phyloP scores from a whole-genome alignment of 1,284 basidiomycete species.

The Ganoderma leucocontextum region DNA sequence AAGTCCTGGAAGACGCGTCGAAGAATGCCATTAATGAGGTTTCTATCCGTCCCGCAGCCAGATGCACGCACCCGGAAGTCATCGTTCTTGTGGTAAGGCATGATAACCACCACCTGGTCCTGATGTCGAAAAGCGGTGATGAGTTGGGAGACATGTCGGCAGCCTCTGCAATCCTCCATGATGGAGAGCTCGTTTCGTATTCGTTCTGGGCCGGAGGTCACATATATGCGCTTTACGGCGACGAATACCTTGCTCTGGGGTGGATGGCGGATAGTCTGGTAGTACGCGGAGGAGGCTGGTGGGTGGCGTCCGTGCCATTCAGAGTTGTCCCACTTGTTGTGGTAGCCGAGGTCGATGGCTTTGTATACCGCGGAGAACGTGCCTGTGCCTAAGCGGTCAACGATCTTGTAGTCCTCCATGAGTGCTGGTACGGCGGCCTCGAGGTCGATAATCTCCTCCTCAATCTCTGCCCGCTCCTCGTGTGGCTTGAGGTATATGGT shows the following conservation, averaged over 20 bases:
- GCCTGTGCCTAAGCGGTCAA: conserved; percentile 95
- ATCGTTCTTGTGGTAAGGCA: conserved; percentile 93
- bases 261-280: conserved; percentile 58
- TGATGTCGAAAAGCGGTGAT: conserved; percentile 93
- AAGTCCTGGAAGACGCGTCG: conserved; percentile 65
- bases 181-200: conserved; percentile 97
- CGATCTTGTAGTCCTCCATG: conserved; percentile 76
- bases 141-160: conserved; percentile 88
- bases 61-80: conserved; percentile 85
- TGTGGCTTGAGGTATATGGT: conserved; percentile 62
- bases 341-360: conserved; percentile 84
- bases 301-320: conserved; percentile 80
- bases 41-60: not conserved
- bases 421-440: conserved; percentile 69
- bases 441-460: conserved; percentile 77
- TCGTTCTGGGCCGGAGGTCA: conserved; percentile 92
- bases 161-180: conserved; percentile 85
- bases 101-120: conserved; percentile 94
- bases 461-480: conserved; percentile 82
- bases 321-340: conserved; percentile 82
- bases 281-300: conserved; percentile 64
- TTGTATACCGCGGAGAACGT: conserved; percentile 99
- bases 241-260: conserved; percentile 75
- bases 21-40: conserved; percentile 13
- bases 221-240: conserved; percentile 97